Percentiles rank a stretch among this genome's conserved stretches.
These are phyloP conservation scores for Tuber brumale DNA, from an alignment of 495 filamentous ascomycete species.

Conservation along the genomic window DNA sequence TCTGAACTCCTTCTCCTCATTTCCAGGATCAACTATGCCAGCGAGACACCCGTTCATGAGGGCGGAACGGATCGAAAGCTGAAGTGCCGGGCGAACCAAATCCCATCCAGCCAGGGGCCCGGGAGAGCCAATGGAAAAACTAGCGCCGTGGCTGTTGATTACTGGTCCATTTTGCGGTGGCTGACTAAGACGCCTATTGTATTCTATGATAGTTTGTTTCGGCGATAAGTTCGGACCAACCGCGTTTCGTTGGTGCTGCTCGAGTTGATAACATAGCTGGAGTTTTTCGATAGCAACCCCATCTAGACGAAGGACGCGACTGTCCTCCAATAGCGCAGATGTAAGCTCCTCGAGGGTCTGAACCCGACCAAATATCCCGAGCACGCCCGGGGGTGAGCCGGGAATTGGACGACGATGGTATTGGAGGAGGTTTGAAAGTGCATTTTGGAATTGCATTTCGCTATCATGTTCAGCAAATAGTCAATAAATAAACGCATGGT, in stretches of 20 bases:
- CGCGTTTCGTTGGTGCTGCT: conserved; percentile 38
- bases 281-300: conserved; percentile 22
- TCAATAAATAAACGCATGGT: neutral
- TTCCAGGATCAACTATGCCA: conserved; percentile 14
- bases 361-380: conserved; percentile 32
- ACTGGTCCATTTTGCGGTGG: conserved; percentile 12
- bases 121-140: neutral
- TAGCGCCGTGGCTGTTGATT: too few relatives aligned
- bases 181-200: conserved; percentile 27
- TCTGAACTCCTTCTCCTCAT: conserved; percentile 29
- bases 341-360: conserved; percentile 40
- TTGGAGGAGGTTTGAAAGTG: conserved; percentile 32
- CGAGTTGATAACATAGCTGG: conserved; percentile 32
- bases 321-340: conserved; percentile 34
- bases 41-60: conserved; percentile 36
- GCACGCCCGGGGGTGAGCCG: conserved; percentile 25
- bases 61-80: conserved; percentile 32
- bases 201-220: conserved; percentile 31
- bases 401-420: conserved; percentile 19
- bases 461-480: conserved; percentile 20
- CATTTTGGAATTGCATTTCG: conserved; percentile 41
- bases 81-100: conserved; percentile 34
- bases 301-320: conserved; percentile 30
- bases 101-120: conserved; percentile 27
- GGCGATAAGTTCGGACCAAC: conserved; percentile 32